Conservation (phyloP, 2,329 filamentous ascomycete species). For the Aspergillus ustus region DNA sequence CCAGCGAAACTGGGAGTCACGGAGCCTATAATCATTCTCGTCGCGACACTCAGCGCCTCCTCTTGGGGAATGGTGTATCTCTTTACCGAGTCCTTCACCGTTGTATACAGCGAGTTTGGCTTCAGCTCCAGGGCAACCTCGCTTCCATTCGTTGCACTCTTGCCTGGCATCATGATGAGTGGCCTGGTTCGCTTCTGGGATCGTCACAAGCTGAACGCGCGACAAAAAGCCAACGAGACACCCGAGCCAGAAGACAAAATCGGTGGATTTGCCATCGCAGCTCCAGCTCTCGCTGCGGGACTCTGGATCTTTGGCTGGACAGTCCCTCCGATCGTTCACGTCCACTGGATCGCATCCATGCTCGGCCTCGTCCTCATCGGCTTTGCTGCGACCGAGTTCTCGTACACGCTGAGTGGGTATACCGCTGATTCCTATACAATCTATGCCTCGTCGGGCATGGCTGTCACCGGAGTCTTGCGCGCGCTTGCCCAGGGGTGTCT, state of each 20-base stretch:
- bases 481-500: conserved; percentile 16
- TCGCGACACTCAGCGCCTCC: conserved; percentile 7
- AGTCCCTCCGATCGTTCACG: conserved; percentile 5
- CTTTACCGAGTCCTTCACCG: conserved; percentile 11
- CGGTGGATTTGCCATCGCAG: conserved; percentile 20
- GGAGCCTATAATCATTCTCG: conserved; percentile 14
- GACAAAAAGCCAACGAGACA: not conserved
- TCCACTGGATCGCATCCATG: conserved; percentile 15
- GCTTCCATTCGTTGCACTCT: not conserved
- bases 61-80: conserved; percentile 14
- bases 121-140: conserved; percentile 3
- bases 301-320: conserved; percentile 14
- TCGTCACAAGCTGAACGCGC: not conserved
- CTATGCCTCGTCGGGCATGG: conserved; percentile 22
- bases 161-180: conserved; percentile 1
- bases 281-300: conserved; percentile 16
- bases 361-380: conserved; percentile 19
- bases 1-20: conserved; percentile 10
- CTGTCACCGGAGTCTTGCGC: conserved; percentile 15
- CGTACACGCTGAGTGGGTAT: conserved; percentile 18
- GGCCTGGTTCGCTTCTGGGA: conserved; percentile 9
- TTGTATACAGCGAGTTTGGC: conserved; percentile 10
- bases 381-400: conserved; percentile 19
- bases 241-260: conserved; percentile 26
- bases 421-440: conserved; percentile 23